Conservation (phyloP, 192 early-diverging fungal species). For the Mortierella hygrophila region DNA sequence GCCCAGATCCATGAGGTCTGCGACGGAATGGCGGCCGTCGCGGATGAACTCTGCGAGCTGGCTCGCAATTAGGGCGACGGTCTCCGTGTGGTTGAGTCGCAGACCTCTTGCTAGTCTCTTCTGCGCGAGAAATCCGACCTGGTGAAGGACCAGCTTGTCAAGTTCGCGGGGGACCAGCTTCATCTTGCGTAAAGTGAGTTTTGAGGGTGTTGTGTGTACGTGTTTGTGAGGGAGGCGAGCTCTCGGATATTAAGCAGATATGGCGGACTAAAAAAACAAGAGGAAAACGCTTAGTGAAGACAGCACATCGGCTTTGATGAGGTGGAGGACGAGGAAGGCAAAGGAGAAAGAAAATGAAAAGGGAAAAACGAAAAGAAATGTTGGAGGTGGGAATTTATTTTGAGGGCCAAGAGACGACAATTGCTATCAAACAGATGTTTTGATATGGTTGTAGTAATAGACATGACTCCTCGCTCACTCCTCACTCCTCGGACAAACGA, state of each 20-base stretch:
- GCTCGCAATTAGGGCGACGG: slow-evolving; percentile 90
- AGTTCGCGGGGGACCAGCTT: slow-evolving; percentile 90
- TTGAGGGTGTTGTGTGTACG: neutral
- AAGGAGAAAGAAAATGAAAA: neutral
- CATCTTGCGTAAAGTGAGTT: slow-evolving; percentile 58
- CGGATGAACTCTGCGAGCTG: slow-evolving; percentile 91
- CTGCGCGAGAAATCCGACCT: slow-evolving; percentile 92
- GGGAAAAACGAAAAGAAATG: neutral
- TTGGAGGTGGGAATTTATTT: neutral
- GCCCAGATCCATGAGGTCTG: slow-evolving; percentile 90
- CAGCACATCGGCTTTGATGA: neutral
- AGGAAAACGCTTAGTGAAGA: neutral
- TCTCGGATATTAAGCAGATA: slow-evolving; percentile 23
- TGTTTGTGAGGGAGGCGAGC: neutral
- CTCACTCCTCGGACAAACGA: no score
- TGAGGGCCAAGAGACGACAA: neutral
- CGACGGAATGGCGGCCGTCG: slow-evolving; percentile 88
- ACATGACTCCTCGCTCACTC: no score
- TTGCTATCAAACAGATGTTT: neutral
- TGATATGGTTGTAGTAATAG: neutral
- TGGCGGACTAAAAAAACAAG: neutral
- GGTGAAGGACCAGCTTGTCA: slow-evolving; percentile 92
- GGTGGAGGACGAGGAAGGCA: neutral
- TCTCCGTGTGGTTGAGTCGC: slow-evolving; percentile 88
- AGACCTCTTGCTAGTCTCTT: slow-evolving; percentile 91